Conservation (phyloP, 2,329 filamentous ascomycete species). For the Arthroderma sp. region DNA sequence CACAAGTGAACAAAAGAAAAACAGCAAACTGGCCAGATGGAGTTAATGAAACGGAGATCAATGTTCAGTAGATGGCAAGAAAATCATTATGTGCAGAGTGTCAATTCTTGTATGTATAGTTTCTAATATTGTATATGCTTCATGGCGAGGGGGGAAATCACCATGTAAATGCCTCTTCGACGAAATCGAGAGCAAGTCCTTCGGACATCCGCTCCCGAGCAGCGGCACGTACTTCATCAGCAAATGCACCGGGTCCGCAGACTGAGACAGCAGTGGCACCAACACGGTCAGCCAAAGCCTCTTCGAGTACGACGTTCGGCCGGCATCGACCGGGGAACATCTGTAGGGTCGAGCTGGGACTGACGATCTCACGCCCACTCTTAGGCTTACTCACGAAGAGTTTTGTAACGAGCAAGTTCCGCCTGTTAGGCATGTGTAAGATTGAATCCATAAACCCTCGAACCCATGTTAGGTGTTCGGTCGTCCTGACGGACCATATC, state of each 20-base stretch:
- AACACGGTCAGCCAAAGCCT: conserved; percentile 41
- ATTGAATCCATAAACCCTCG: conserved; percentile 53
- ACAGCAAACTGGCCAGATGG: not conserved
- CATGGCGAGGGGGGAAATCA: conserved; percentile 17
- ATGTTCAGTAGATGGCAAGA: too few species aligned
- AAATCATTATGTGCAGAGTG: too few species aligned
- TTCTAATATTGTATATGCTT: too few species aligned
- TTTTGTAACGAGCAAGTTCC: conserved; percentile 46
- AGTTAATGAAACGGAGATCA: not conserved
- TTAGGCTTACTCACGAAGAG: conserved; percentile 52
- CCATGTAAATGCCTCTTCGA: conserved; percentile 55
- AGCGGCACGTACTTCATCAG: conserved; percentile 46
- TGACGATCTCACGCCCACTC: conserved; percentile 40
- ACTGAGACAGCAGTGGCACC: conserved; percentile 50
- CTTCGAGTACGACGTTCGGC: conserved; percentile 42
- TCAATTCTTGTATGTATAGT: too few species aligned
- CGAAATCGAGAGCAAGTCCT: conserved; percentile 46
- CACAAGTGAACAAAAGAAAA: too few species aligned
- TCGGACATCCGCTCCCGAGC: conserved; percentile 38
- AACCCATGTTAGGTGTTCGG: conserved; percentile 51
- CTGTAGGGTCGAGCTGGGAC: conserved; percentile 45
- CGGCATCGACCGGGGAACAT: conserved; percentile 49
- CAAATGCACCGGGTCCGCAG: conserved; percentile 50
- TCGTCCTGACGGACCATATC: conserved; percentile 49
- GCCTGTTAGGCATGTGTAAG: conserved; percentile 44